Base-by-base conservation (phyloP, 2,329 filamentous ascomycete species). In the Calonectria henricotiae region DNA sequence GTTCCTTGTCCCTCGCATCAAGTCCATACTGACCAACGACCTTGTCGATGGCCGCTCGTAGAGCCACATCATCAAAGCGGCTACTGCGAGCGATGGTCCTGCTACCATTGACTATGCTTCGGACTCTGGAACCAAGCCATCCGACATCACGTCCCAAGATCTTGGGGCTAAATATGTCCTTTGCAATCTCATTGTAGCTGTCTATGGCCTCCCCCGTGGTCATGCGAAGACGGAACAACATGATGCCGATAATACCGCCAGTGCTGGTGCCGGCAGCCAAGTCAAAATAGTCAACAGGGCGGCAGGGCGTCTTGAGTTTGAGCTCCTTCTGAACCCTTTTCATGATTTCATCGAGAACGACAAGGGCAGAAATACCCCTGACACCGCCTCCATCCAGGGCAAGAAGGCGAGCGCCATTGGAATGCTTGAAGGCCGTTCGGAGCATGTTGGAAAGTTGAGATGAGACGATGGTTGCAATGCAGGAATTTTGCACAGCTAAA, bases 201-300 rank as follows among this genome's bases (percentile, higher is more conserved):
- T 49, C 23, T 5, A 76, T 76, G 0, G 74, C 65, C 6, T 76
- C 65, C 0, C 72, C 27, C 0, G 72, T 73, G 0, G 63, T 73
- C 74, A 75, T 76, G 7, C 71, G 74, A 13, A 76, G 62, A 0
- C 74, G 67, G 5, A 76, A 76, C 9, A 76, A 71, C 74, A 70
- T 67, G 58, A 70, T 60, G 15, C 68, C 64, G 13, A 70, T 70
- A 32, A 70, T 70, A 72, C 73, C 73, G 0, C 73, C 73, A 0
- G 73, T 74, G 41, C 73, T 75, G 0, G 73, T 75, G 15, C 73
- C 73, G 0, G 58, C 73, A 0, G 73, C 73, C 1, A 75, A 71
- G 12, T 75, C 61, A 15, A 75, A 75, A 4, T 75, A 75, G 13
- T 75, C 73, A 0, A 62, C 61, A 6, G 73, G 73, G 0, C 62